Conservation (phyloP, 208 protist species). For the Herpetomonas samuelpessoai region DNA sequence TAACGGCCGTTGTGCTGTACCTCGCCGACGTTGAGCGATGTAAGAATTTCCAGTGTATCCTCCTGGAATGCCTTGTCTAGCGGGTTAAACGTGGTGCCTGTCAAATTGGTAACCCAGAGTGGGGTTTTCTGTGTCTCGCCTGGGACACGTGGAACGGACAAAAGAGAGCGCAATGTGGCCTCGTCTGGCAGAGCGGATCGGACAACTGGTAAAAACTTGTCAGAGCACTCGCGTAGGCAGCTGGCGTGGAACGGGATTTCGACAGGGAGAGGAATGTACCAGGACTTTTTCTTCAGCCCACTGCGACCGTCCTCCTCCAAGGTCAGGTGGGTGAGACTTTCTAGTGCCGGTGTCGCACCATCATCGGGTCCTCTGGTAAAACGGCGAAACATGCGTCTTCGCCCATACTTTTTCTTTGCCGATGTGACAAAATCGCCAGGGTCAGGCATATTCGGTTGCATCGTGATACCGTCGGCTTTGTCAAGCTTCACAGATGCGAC, state of each 20-base stretch:
- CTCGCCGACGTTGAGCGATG: slow-evolving; percentile 79
- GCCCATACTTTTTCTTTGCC: slow-evolving; percentile 58
- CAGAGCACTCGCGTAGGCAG: slow-evolving; percentile 47
- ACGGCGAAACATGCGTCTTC: slow-evolving; percentile 50
- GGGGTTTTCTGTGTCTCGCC: slow-evolving; percentile 10
- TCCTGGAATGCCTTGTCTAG: slow-evolving; percentile 53
- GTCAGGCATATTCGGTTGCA: slow-evolving; percentile 32
- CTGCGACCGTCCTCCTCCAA: slow-evolving; percentile 81
- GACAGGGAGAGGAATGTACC: slow-evolving; percentile 82
- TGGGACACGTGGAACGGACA: slow-evolving; percentile 25
- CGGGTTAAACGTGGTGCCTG: slow-evolving; percentile 60
- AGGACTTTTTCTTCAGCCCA: slow-evolving; percentile 87
- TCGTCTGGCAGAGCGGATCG: slow-evolving; percentile 70
- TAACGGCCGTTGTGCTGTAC: slow-evolving; percentile 70
- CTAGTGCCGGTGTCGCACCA: slow-evolving; percentile 68
- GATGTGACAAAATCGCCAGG: slow-evolving; percentile 68
- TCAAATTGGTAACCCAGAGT: slow-evolving; percentile 85
- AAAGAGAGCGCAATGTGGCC: slow-evolving; percentile 34
- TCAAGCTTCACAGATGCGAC: slow-evolving; percentile 52
- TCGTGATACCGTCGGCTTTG: slow-evolving; percentile 59
- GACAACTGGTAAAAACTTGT: slow-evolving; percentile 73
- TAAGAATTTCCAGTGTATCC: slow-evolving; percentile 35
- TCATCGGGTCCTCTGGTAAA: slow-evolving; percentile 85
- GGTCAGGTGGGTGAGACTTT: slow-evolving; percentile 75
- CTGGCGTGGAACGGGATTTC: slow-evolving; percentile 86